Evolutionary conservation across 305 asterid species (phyloP).

Genomic region (Striga hermonthica): DNA sequence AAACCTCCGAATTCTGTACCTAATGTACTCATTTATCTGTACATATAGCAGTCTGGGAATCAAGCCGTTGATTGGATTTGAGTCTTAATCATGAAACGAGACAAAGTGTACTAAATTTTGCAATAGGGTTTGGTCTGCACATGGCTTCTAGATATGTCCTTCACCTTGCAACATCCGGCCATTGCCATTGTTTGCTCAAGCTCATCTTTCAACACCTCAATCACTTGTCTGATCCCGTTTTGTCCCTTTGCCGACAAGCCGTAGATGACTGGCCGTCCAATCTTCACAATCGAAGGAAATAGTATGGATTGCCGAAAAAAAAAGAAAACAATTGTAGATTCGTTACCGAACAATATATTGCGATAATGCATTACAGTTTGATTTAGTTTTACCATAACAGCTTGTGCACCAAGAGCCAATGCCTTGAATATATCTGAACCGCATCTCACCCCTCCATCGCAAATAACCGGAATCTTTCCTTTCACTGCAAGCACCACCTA

Average conservation of each 20-base stretch:
- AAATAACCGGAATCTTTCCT: conserved; percentile 55
- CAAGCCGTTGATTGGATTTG: too few relatives aligned
- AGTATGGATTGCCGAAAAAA: too few relatives aligned
- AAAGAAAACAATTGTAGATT: neutral
- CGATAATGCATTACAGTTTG: neutral
- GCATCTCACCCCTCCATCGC: conserved; percentile 72
- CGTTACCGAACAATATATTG: neutral
- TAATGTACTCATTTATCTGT: too few relatives aligned
- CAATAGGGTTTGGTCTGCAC: conserved; percentile 42
- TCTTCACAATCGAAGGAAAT: conserved; percentile 32
- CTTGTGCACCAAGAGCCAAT: conserved; percentile 71
- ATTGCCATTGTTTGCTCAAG: conserved; percentile 58
- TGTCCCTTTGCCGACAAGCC: conserved; percentile 59
- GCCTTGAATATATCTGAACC: conserved; percentile 79
- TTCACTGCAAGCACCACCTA: conserved; percentile 63
- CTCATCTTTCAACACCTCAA: conserved; percentile 59
- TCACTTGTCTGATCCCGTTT: conserved; percentile 47
- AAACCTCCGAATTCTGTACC: too few relatives aligned
- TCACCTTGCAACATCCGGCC: conserved; percentile 54
- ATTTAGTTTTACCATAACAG: conserved; percentile 29
- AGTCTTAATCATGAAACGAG: neutral
- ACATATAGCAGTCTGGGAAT: too few relatives aligned
- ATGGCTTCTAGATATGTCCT: conserved; percentile 47
- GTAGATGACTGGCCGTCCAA: conserved; percentile 55
- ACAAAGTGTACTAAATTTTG: conserved; percentile 36